Conservation (phyloP, 2,329 filamentous ascomycete species). For the Sclerotinia glacialis region DNA sequence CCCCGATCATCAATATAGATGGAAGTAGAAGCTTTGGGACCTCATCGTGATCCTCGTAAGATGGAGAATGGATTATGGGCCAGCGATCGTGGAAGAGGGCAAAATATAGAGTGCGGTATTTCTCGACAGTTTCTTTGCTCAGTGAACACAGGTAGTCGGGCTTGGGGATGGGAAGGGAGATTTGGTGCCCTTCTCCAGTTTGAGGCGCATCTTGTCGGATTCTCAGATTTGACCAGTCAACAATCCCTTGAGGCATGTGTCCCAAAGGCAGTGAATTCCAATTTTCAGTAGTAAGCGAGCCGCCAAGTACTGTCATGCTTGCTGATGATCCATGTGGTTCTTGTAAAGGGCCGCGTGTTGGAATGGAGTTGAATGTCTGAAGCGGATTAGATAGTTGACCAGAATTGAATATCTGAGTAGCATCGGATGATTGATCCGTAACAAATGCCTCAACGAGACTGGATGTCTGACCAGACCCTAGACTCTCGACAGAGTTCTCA, state of each 20-base stretch:
- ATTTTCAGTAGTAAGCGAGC: neutral
- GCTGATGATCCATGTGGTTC: no score
- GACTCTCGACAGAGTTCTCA: neutral
- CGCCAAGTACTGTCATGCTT: neutral
- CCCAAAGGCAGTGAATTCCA: neutral
- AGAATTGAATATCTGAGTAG: neutral
- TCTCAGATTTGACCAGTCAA: conserved; percentile 27
- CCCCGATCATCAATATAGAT: conserved; percentile 43
- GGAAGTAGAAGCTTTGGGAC: conserved; percentile 35
- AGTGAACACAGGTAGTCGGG: neutral
- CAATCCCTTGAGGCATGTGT: conserved; percentile 4
- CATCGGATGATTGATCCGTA: neutral
- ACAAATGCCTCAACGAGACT: neutral
- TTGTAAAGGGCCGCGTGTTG: neutral
- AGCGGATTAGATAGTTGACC: no score
- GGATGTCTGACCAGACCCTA: neutral
- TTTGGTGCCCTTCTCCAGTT: neutral
- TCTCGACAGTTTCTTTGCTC: conserved; percentile 25
- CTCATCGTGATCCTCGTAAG: conserved; percentile 36
- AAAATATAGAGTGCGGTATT: conserved; percentile 41
- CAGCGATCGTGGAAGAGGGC: conserved; percentile 44
- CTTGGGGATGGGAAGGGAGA: neutral
- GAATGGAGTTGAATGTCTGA: neutral
- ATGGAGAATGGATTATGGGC: conserved; percentile 44
- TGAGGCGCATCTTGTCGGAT: conserved; percentile 24